A percentile compares a stretch with the other conserved stretches of the same genome.
phyloP scores from a whole-genome alignment of 1,139 yeast species.

The Pichia sp. region DNA sequence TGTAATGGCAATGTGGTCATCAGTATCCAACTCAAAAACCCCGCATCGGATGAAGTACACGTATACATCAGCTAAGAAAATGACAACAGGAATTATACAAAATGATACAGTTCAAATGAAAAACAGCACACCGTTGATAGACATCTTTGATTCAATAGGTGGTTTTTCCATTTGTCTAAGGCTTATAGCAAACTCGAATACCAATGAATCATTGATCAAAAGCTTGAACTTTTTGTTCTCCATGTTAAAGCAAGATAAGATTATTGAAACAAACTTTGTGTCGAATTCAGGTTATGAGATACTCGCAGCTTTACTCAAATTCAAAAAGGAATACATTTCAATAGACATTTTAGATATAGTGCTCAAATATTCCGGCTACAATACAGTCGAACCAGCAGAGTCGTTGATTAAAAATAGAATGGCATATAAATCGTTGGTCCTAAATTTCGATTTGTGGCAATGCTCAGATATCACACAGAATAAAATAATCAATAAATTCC shows the following conservation, averaged over 20 bases:
- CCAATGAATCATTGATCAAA: slow-evolving; percentile 25
- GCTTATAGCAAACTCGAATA: slow-evolving; percentile 34
- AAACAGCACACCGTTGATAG: slow-evolving; percentile 27
- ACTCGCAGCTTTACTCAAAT: slow-evolving; percentile 39
- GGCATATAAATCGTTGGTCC: slow-evolving; percentile 45
- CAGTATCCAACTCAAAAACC: background rate
- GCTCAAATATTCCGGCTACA: slow-evolving; percentile 46
- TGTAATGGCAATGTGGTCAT: background rate
- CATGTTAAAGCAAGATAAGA: slow-evolving; percentile 31
- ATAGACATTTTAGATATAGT: slow-evolving; percentile 39
- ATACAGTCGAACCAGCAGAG: slow-evolving; percentile 38
- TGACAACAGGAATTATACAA: background rate
- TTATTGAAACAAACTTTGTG: slow-evolving; percentile 37
- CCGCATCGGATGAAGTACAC: background rate
- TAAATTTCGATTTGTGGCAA: slow-evolving; percentile 54
- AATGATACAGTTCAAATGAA: slow-evolving; percentile 12
- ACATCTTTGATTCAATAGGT: slow-evolving; percentile 38
- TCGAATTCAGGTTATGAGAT: slow-evolving; percentile 42
- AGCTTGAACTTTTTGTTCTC: slow-evolving; percentile 34
- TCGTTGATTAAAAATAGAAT: slow-evolving; percentile 44
- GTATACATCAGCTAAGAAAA: background rate
- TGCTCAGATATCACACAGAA: slow-evolving; percentile 11
- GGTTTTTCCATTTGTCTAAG: slow-evolving; percentile 35
- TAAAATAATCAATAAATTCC: slow-evolving; percentile 44
- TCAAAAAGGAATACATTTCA: slow-evolving; percentile 34